Conservation (phyloP, 495 filamentous ascomycete species). For the Lentithecium fluviatile region DNA sequence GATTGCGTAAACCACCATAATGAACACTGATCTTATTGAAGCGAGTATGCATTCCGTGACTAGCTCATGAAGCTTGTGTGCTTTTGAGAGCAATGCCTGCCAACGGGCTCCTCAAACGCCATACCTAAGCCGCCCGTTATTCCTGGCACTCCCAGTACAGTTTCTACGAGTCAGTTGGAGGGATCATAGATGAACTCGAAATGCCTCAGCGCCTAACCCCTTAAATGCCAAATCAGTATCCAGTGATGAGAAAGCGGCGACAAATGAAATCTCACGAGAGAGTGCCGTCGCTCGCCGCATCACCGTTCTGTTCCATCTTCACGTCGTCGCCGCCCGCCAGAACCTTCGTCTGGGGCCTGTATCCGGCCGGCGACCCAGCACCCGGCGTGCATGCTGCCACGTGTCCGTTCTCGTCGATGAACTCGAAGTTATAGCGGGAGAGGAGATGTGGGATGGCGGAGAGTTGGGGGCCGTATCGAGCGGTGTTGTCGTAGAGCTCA, state of each 20-base stretch:
- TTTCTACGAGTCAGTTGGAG: too few relatives aligned
- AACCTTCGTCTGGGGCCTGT: constrained; percentile 64
- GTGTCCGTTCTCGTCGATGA: constrained; percentile 91
- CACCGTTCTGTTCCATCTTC: constrained; percentile 45
- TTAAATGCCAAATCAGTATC: constrained; percentile 3
- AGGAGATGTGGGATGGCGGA: constrained; percentile 93
- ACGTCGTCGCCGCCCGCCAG: constrained; percentile 68
- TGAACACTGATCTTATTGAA: too few relatives aligned
- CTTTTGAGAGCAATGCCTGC: too few relatives aligned
- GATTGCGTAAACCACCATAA: neutral
- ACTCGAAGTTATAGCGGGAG: constrained; percentile 95
- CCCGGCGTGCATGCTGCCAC: constrained; percentile 86
- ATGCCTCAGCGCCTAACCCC: constrained; percentile 1
- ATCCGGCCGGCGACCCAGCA: constrained; percentile 52
- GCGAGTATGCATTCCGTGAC: too few relatives aligned
- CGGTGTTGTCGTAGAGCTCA: constrained; percentile 96
- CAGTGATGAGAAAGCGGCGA: neutral
- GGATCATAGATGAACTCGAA: too few relatives aligned
- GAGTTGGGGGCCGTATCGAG: constrained; percentile 89
- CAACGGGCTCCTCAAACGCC: too few relatives aligned
- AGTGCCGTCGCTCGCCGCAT: constrained; percentile 29
- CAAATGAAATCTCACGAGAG: constrained; percentile 14
- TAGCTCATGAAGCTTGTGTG: too few relatives aligned
- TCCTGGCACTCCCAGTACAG: too few relatives aligned
- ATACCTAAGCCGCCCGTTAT: too few relatives aligned